phyloP scores from a whole-genome alignment of 768 basidiomycete genomes.

The Hygrophoropsis aurantiaca region DNA sequence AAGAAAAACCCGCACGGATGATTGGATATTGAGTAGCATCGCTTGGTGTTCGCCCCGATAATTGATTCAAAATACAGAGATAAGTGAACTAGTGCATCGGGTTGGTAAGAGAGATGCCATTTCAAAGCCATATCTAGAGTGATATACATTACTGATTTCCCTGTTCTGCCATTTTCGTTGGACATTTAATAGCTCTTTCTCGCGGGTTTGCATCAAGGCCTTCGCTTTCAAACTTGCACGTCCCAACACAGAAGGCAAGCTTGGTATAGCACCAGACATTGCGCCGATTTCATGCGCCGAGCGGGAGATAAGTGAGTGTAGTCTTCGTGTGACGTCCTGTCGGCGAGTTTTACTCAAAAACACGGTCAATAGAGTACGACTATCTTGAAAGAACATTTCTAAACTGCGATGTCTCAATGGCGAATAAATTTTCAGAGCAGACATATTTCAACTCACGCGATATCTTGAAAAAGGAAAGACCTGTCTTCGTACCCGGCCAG shows the following conservation, averaged over 20 bases:
- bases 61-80: slow-evolving; percentile 84
- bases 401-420: slow-evolving; percentile 45
- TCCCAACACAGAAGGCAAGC: slow-evolving; percentile 43
- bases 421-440: background rate
- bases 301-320: slow-evolving; percentile 48
- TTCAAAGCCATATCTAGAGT: slow-evolving; percentile 21
- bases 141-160: slow-evolving; percentile 82
- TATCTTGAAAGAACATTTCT: slow-evolving; percentile 93
- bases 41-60: slow-evolving; percentile 89
- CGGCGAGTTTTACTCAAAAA: slow-evolving; percentile 72
- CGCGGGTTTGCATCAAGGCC: slow-evolving; percentile 7
- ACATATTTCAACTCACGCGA: slow-evolving; percentile 60
- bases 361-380: slow-evolving; percentile 80
- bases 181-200: slow-evolving; percentile 60
- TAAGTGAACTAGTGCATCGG: slow-evolving; percentile 70
- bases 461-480: slow-evolving; percentile 87
- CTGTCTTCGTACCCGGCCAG: slow-evolving; percentile 77
- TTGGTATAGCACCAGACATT: slow-evolving; percentile 48
- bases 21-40: slow-evolving; percentile 96
- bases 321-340: slow-evolving; percentile 54
- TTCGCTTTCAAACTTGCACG: slow-evolving; percentile 19
- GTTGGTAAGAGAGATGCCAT: background rate
- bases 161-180: slow-evolving; percentile 85
- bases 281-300: slow-evolving; percentile 37
- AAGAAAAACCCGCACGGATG: slow-evolving; percentile 56